Conservation (phyloP, 345 rosid genomes). For the Murraya koenigii region DNA sequence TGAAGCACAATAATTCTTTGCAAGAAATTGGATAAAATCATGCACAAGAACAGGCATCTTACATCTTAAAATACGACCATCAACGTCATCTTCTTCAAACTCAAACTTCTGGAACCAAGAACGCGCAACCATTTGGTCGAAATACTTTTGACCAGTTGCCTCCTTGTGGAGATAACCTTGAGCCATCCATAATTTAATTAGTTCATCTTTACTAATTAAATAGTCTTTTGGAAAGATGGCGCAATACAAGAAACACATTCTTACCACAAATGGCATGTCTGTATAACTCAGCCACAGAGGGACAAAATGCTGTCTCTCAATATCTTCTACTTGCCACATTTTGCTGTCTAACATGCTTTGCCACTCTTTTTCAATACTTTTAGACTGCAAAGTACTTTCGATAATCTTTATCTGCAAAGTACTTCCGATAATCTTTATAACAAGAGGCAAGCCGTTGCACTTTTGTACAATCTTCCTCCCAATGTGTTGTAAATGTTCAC, state of each 20-base stretch:
- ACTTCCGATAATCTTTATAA: constrained; percentile 17
- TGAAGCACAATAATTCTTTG: neutral
- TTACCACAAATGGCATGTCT: neutral
- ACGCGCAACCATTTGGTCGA: neutral
- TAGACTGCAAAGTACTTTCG: constrained; percentile 17
- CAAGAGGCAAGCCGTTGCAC: constrained; percentile 27
- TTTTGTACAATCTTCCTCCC: constrained; percentile 15
- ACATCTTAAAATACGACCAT: neutral
- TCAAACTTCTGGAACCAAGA: neutral
- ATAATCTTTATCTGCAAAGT: constrained; percentile 13
- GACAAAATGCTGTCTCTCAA: neutral
- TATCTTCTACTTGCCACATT: neutral
- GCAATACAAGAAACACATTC: neutral
- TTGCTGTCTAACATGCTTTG: constrained; percentile 13
- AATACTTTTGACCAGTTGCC: neutral
- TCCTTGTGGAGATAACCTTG: neutral
- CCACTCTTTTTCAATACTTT: neutral
- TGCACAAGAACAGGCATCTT: neutral
- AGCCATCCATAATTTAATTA: neutral
- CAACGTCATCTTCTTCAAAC: neutral
- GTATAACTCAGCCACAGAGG: neutral
- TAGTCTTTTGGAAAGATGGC: constrained; percentile 21
- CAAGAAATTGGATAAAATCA: neutral
- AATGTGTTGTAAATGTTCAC: neutral
- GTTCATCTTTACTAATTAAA: neutral